Percentiles rank a stretch among this genome's conserved stretches.
Evolutionary conservation across 805 yeast species (phyloP).

Genomic region (Kuraishia borneana): DNA sequence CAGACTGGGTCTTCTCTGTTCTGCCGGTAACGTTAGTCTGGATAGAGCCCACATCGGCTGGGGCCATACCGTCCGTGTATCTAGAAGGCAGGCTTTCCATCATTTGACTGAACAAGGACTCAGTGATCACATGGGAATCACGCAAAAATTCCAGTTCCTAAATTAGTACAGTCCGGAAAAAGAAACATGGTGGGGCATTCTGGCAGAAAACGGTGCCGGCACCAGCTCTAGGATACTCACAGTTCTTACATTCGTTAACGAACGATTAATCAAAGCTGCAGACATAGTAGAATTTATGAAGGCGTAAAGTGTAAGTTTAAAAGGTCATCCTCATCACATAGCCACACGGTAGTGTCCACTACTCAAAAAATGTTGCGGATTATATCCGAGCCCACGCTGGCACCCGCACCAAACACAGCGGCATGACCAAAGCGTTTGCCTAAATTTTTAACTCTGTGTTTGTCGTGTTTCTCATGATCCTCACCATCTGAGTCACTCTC

Average conservation of each 20-base stretch:
- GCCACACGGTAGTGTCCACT: neutral
- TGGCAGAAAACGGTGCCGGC: neutral
- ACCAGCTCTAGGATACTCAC: neutral
- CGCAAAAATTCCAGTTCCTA: constrained; percentile 66
- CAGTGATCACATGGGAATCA: constrained; percentile 64
- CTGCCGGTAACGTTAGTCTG: neutral
- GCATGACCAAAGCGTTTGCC: constrained; percentile 83
- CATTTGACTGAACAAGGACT: constrained; percentile 40
- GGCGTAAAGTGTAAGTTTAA: neutral
- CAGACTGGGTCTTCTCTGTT: neutral
- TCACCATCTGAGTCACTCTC: constrained; percentile 4
- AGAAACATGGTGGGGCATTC: neutral
- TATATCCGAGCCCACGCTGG: constrained; percentile 77
- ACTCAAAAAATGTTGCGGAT: constrained; percentile 58
- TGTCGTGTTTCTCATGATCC: constrained; percentile 19
- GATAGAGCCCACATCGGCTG: constrained; percentile 1
- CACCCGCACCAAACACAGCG: constrained; percentile 96
- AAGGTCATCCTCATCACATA: neutral
- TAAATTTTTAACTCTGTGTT: constrained; percentile 37
- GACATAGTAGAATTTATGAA: neutral
- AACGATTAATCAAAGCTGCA: neutral
- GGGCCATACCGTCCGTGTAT: constrained; percentile 34
- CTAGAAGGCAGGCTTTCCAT: constrained; percentile 42
- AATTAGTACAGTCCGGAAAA: neutral
- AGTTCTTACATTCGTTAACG: neutral